A percentile compares a stretch with the other conserved stretches of the same genome.
These are phyloP conservation scores for Xylaria longipes DNA, from an alignment of 495 filamentous ascomycete genomes.

Conservation along the genomic window DNA sequence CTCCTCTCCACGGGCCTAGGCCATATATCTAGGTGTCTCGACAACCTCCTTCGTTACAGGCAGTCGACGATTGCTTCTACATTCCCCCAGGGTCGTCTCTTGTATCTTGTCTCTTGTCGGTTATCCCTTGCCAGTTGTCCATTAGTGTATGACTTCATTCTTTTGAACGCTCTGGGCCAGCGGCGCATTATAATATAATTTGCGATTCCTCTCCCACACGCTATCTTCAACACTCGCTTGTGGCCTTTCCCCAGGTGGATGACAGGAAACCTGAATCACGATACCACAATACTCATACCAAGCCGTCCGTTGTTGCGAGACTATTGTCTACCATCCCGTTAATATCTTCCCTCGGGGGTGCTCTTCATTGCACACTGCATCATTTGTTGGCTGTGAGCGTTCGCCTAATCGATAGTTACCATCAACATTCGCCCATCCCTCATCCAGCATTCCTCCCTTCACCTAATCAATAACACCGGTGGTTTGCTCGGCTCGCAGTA, in stretches of 20 bases:
- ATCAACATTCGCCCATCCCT: not conserved
- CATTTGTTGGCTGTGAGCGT: conserved; percentile 4
- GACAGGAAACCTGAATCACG: conserved; percentile 19
- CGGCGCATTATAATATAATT: conserved; percentile 24
- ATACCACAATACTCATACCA: not conserved
- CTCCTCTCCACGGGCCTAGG: conserved; percentile 51
- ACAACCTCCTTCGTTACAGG: conserved; percentile 45
- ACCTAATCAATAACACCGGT: conserved; percentile 2
- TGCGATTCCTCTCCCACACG: conserved; percentile 21
- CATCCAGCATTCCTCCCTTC: conserved; percentile 5
- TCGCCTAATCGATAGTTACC: conserved; percentile 5
- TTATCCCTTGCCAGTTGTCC: conserved; percentile 9
- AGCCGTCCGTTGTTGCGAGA: not conserved
- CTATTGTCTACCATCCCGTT: not conserved
- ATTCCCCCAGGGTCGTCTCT: conserved; percentile 46
- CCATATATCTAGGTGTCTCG: conserved; percentile 34
- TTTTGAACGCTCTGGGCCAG: conserved; percentile 14
- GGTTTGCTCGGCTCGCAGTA: not conserved
- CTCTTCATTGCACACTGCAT: not conserved
- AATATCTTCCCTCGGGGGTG: not conserved
- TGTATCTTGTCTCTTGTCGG: conserved; percentile 34
- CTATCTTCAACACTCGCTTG: conserved; percentile 23
- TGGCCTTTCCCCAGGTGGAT: conserved; percentile 12
- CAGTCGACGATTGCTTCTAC: conserved; percentile 41
- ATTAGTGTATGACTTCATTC: conserved; percentile 19